Evolutionary conservation across 495 filamentous ascomycete genomes (phyloP), one percentile per base, ranked within the genome.

Genomic region (Saxophila tyrrhenica): DNA sequence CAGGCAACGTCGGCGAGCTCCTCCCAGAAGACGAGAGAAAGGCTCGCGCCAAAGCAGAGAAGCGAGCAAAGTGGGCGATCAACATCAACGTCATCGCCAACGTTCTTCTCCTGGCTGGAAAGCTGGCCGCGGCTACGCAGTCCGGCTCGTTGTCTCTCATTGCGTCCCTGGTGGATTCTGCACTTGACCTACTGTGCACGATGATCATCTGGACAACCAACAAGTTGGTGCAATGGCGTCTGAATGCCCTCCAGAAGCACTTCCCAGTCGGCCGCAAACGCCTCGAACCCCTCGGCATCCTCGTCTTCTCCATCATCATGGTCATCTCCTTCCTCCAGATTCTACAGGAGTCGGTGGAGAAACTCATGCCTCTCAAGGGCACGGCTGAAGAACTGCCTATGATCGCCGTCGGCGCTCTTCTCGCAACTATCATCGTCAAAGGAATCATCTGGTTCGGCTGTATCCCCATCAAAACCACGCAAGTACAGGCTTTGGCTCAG

Each of bases 71-170:
- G 48, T 76, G 70, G 73, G 76, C 76, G 17, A 78, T 79, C 58
- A 75, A 78, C 58, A 64, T 73, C 52, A 76, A 76, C 42, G 68
- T 75, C 22, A 50, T 73, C 17, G 73, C 72, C 16, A 76, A 76
- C 55, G 66, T 75, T 43, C 48, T 73, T 15, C 62, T 76, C 15
- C 67, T 75, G 1, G 52, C 60, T 39, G 69, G 65, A 23, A 76
- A 75, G 59, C 53, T 64, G 20, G 43, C 69, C 20, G 72, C 72
- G 5, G 63, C 67, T 16, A 56, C 59, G 44, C 67, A 59, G 35
- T 72, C 72, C 10, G 64, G 62, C 22, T 75, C 73, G 1, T 70
- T 76, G n/a, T 74, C 72, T 2, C 65, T 76, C 25, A 66, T 74
- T 25, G 73, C 73, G 1, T 73, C 70, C 17, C 63, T 73, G 0